These are phyloP conservation scores for Melastoma malabathricum DNA, from an alignment of 345 rosid species.

Conservation along the genomic window DNA sequence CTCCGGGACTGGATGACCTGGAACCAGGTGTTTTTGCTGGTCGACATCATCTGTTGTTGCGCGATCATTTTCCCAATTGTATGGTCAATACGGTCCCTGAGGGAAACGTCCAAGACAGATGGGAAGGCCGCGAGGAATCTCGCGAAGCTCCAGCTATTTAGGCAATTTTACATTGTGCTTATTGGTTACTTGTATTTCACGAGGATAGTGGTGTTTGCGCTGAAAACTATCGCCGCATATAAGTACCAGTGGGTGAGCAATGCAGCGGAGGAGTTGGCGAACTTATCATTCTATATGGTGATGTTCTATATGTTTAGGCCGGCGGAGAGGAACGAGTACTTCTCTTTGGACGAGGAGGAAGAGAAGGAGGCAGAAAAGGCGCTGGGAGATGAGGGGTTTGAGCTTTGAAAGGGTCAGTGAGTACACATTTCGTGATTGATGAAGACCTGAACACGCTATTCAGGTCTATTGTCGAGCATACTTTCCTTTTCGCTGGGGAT, in stretches of 20 bases:
- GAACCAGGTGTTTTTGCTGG: conserved; percentile 83
- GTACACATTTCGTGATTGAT: too few species aligned
- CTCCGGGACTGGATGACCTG: conserved; percentile 85
- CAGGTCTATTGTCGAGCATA: not conserved
- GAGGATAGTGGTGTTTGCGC: conserved; percentile 76
- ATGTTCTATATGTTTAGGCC: conserved; percentile 96
- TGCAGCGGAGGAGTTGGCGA: conserved; percentile 81
- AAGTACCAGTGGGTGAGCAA: conserved; percentile 93
- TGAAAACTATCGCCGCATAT: conserved; percentile 74
- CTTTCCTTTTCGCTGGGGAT: not conserved
- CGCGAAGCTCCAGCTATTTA: conserved; percentile 69
- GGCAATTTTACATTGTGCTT: conserved; percentile 84
- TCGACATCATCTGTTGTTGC: conserved; percentile 87
- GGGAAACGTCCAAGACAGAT: conserved; percentile 83
- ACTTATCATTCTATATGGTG: conserved; percentile 53
- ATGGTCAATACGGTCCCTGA: conserved; percentile 81
- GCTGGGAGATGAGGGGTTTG: conserved; percentile 75
- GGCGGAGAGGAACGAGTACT: conserved; percentile 76
- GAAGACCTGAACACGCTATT: not conserved
- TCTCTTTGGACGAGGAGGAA: conserved; percentile 76
- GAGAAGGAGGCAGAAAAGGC: conserved; percentile 94
- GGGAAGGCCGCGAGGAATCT: conserved; percentile 89
- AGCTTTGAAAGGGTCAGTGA: conserved; percentile 34
- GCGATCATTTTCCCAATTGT: conserved; percentile 94
- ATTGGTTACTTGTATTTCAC: conserved; percentile 89